Evolutionary conservation across 129 eudicot species (phyloP).

Genomic region (Gnaphalium uliginosum): DNA sequence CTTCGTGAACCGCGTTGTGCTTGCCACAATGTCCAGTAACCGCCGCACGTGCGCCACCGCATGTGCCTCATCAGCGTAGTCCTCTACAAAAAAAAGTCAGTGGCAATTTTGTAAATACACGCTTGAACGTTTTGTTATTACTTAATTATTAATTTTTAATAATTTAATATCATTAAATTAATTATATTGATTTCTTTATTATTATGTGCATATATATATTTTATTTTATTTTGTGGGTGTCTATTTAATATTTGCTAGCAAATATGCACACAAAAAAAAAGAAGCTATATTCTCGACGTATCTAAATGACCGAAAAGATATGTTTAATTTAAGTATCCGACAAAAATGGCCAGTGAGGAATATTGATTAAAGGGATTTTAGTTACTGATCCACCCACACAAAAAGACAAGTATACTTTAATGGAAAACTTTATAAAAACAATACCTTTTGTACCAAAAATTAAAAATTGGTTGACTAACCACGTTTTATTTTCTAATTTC

Average conservation of each 20-base stretch:
- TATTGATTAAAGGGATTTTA: slow-evolving; percentile 16
- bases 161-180: neutral
- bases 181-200: neutral
- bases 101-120: slow-evolving; percentile 45
- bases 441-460: neutral
- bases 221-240: too few species aligned
- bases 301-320: neutral
- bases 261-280: too few species aligned
- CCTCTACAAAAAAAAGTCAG: slow-evolving; percentile 48
- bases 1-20: slow-evolving; percentile 87
- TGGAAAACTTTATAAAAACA: neutral
- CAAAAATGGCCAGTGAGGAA: slow-evolving; percentile 23
- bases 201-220: too few species aligned
- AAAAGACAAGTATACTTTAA: slow-evolving; percentile 11
- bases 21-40: slow-evolving; percentile 87
- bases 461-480: neutral
- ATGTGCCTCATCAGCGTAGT: slow-evolving; percentile 61
- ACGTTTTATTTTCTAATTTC: slow-evolving; percentile 3
- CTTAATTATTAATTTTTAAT: neutral
- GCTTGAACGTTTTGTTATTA: neutral
- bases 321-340: slow-evolving; percentile 9
- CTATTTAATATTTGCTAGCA: too few species aligned
- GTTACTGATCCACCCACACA: slow-evolving; percentile 1
- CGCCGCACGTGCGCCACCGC: slow-evolving; percentile 91
- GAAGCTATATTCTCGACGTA: neutral